Conservation (phyloP, 352 stramenopile species). For the Ophiocytium majus region DNA sequence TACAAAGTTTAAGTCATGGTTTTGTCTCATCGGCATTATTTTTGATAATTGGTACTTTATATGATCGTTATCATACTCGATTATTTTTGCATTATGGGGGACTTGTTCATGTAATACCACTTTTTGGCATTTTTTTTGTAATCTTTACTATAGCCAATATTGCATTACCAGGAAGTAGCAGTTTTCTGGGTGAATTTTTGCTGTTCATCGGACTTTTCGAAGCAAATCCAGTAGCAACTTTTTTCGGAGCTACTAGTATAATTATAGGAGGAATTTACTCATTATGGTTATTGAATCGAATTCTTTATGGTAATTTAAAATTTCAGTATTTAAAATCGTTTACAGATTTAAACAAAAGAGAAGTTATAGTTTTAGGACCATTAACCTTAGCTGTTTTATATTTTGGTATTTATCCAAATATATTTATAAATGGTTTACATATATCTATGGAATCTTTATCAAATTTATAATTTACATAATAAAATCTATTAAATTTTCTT, state of each 20-base stretch:
- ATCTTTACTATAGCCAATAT: conserved; percentile 60
- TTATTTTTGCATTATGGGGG: conserved; percentile 58
- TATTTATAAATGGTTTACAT: neutral
- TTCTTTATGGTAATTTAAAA: conserved; percentile 35
- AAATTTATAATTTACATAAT: conserved; percentile 6
- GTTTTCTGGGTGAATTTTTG: conserved; percentile 61
- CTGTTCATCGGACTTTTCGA: conserved; percentile 57
- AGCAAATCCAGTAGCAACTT: conserved; percentile 45
- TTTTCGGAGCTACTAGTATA: conserved; percentile 57
- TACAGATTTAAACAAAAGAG: neutral
- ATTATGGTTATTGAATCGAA: conserved; percentile 58
- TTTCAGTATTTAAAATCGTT: conserved; percentile 26
- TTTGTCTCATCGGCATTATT: conserved; percentile 61
- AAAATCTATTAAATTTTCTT: conserved; percentile 10
- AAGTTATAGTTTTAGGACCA: conserved; percentile 14
- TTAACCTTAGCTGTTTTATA: conserved; percentile 19
- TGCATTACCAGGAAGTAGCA: conserved; percentile 52
- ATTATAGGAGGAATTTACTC: conserved; percentile 59
- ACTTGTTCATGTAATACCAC: conserved; percentile 52
- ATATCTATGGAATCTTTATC: neutral
- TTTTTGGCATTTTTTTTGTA: conserved; percentile 58
- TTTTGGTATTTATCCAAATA: conserved; percentile 23
- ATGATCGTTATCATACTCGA: conserved; percentile 60
- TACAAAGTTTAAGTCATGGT: conserved; percentile 60
- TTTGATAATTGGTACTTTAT: conserved; percentile 58